phyloP scores from a whole-genome alignment of 2,329 filamentous ascomycete species.

The Fusarium sp. region DNA sequence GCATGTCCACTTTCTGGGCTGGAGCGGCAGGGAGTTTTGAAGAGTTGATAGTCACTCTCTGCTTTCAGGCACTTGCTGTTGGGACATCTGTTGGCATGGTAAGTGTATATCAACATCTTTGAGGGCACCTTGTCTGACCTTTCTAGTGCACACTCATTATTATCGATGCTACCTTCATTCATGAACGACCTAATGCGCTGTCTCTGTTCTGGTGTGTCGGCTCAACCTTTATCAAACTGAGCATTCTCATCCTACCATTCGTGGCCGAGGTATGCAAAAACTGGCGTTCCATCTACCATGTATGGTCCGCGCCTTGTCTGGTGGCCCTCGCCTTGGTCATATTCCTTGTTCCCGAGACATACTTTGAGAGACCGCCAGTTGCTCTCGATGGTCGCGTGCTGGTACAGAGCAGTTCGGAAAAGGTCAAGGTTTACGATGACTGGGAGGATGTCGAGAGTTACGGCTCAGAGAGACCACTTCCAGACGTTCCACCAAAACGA shows the following conservation, averaged over 20 bases:
- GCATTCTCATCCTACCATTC: not conserved
- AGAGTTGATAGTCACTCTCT: constrained; percentile 4
- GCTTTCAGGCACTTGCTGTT: constrained; percentile 17
- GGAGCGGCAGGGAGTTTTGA: constrained; percentile 4
- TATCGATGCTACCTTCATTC: constrained; percentile 30
- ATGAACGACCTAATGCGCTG: constrained; percentile 25
- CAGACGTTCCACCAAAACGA: not conserved
- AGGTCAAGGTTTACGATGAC: constrained; percentile 11
- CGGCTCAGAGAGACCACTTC: constrained; percentile 4
- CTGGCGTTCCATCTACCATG: constrained; percentile 21
- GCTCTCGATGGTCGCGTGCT: constrained; percentile 20
- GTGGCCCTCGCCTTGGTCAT: constrained; percentile 1
- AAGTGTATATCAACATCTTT: not conserved
- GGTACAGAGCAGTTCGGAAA: constrained; percentile 16
- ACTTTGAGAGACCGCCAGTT: constrained; percentile 28
- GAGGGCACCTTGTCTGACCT: not conserved
- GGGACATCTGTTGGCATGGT: constrained; percentile 19
- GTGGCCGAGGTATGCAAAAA: not conserved
- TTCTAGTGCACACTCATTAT: constrained; percentile 12
- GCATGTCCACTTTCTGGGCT: constrained; percentile 16
- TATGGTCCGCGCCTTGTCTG: constrained; percentile 6
- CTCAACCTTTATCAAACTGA: constrained; percentile 15
- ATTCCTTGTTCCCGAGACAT: constrained; percentile 24
- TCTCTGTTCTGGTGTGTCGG: constrained; percentile 24
- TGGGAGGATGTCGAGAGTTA: constrained; percentile 16